phyloP scores from a whole-genome alignment of 495 filamentous ascomycete genomes.

The Hypoxylon rickii region DNA sequence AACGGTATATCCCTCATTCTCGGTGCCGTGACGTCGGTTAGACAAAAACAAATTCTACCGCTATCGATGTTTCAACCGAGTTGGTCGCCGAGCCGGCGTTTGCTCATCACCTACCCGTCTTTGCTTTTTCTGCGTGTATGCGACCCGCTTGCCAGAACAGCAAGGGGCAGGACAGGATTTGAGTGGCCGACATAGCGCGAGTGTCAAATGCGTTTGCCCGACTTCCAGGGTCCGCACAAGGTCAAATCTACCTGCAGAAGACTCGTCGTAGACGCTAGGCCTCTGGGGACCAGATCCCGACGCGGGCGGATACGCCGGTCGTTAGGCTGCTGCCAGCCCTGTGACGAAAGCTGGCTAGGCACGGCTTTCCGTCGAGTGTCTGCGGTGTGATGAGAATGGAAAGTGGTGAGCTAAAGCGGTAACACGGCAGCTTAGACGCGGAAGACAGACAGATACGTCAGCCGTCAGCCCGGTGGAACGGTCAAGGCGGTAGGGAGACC shows the following conservation, averaged over 20 bases:
- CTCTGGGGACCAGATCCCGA: conserved; percentile 1
- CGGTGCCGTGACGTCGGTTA: neutral
- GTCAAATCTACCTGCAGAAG: neutral
- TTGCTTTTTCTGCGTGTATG: too few species aligned
- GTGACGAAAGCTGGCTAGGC: conserved; percentile 5
- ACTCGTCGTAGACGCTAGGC: conserved; percentile 7
- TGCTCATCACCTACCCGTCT: too few species aligned
- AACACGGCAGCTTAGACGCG: too few species aligned
- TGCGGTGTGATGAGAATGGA: too few species aligned
- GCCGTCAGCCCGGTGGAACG: too few species aligned
- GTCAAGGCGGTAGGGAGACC: too few species aligned
- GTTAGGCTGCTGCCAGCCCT: conserved; percentile 6
- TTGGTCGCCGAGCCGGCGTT: neutral
- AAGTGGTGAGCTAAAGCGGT: too few species aligned
- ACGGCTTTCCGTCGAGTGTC: too few species aligned
- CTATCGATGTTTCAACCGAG: too few species aligned
- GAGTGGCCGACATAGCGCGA: conserved; percentile 1
- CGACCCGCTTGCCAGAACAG: too few species aligned
- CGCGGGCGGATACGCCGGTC: neutral
- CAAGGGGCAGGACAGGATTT: neutral
- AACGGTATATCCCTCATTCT: neutral
- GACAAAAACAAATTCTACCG: too few species aligned
- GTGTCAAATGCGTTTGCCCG: conserved; percentile 15
- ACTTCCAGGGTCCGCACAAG: conserved; percentile 12
- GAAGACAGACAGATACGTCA: too few species aligned